phyloP scores from a whole-genome alignment of 2,329 filamentous ascomycete genomes.

The Aspergillus quadricinctus region DNA sequence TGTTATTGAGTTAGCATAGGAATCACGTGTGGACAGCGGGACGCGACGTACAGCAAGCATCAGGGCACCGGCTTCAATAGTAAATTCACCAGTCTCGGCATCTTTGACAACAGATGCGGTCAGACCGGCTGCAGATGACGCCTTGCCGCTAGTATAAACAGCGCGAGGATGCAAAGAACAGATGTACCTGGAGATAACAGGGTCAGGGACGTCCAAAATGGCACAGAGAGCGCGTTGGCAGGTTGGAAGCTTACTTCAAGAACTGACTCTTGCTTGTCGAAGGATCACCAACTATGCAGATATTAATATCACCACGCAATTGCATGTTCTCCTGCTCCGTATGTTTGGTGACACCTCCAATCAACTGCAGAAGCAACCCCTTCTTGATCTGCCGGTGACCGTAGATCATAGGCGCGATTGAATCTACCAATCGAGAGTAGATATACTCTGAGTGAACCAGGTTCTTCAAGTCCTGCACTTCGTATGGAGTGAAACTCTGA shows the following conservation, averaged over 20 bases:
- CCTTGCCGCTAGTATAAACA: constrained; percentile 96
- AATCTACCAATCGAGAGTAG: constrained; percentile 87
- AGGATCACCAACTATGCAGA: constrained; percentile 95
- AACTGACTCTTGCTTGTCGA: constrained; percentile 98
- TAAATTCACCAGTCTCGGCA: constrained; percentile 97
- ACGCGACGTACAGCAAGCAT: constrained; percentile 70
- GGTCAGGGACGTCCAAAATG: background rate
- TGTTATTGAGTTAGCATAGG: constrained; percentile 6
- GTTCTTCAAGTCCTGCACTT: constrained; percentile 84
- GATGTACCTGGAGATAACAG: constrained; percentile 58
- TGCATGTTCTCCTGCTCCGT: constrained; percentile 87
- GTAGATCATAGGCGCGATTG: constrained; percentile 93
- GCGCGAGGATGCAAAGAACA: constrained; percentile 94
- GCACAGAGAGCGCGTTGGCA: background rate
- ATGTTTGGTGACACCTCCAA: constrained; percentile 90
- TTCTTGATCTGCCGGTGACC: constrained; percentile 98
- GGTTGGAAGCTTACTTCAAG: constrained; percentile 58
- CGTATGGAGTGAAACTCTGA: constrained; percentile 74
- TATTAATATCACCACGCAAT: constrained; percentile 94
- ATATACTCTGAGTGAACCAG: constrained; percentile 97
- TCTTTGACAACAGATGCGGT: constrained; percentile 97
- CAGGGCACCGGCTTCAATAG: constrained; percentile 93
- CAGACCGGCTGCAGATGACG: constrained; percentile 93
- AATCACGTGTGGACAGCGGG: background rate
- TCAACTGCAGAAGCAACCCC: constrained; percentile 84